Conservation (phyloP, 2,329 filamentous ascomycete species). For the Penicillium rolfsii region DNA sequence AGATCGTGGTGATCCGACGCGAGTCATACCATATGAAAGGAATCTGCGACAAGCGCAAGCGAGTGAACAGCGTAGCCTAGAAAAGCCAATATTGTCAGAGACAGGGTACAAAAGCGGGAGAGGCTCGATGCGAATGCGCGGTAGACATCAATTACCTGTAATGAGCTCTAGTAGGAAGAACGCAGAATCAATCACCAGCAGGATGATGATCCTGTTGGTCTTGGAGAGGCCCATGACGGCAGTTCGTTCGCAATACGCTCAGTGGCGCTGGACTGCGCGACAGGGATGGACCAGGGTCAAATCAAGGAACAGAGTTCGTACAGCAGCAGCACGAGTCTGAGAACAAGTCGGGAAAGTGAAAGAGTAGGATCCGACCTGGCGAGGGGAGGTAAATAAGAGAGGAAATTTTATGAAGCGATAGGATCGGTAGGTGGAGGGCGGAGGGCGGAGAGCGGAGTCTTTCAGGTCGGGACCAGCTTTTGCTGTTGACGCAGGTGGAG, state of each 20-base stretch:
- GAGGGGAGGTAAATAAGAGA: background rate
- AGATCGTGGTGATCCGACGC: background rate
- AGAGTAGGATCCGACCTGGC: background rate
- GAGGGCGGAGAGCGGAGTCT: slow-evolving; percentile 11
- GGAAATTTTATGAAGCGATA: slow-evolving; percentile 9
- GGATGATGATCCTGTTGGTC: slow-evolving; percentile 85
- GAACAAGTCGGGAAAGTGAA: slow-evolving; percentile 6
- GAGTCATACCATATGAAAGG: slow-evolving; percentile 87
- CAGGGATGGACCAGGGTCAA: slow-evolving; percentile 8
- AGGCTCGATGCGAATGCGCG: background rate
- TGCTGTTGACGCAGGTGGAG: slow-evolving; percentile 17
- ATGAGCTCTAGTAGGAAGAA: slow-evolving; percentile 92
- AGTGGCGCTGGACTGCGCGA: slow-evolving; percentile 27
- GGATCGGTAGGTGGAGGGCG: background rate
- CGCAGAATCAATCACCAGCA: slow-evolving; percentile 83
- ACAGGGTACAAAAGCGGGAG: background rate
- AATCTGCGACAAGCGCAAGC: slow-evolving; percentile 90
- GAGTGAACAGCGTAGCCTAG: slow-evolving; percentile 81
- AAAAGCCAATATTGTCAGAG: slow-evolving; percentile 12
- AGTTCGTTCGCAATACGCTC: slow-evolving; percentile 28
- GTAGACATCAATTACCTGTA: slow-evolving; percentile 56
- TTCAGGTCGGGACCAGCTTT: background rate
- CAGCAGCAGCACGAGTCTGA: background rate
- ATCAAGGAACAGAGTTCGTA: background rate
- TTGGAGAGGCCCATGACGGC: slow-evolving; percentile 82